Percentiles rank a stretch among this genome's conserved stretches.
These are phyloP conservation scores for Porphyridium purpureum DNA, from an alignment of 23 red algal species.

Conservation along the genomic window DNA sequence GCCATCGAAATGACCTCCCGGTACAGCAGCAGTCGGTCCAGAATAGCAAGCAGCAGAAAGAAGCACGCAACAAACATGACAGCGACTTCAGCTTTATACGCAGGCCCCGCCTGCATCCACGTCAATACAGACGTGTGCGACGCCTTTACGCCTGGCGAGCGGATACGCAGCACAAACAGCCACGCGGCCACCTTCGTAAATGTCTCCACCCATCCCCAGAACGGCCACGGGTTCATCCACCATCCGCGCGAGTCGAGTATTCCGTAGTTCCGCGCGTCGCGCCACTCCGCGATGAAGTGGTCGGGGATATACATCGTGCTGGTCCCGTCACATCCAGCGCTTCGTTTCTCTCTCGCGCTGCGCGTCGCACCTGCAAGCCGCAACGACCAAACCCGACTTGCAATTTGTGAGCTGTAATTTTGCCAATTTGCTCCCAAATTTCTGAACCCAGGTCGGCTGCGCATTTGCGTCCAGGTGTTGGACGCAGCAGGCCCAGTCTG, in stretches of 20 bases:
- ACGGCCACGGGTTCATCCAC: slow-evolving; percentile 86
- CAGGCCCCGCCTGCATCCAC: background rate
- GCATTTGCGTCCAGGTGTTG: too few relatives aligned
- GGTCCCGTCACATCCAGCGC: too few relatives aligned
- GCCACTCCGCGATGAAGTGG: slow-evolving; percentile 57
- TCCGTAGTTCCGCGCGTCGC: slow-evolving; percentile 14
- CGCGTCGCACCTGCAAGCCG: too few relatives aligned
- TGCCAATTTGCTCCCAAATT: too few relatives aligned
- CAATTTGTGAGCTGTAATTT: too few relatives aligned
- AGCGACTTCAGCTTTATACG: background rate
- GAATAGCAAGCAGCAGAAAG: slow-evolving; percentile 29
- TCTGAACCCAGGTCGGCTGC: too few relatives aligned
- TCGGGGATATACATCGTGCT: slow-evolving; percentile 35
- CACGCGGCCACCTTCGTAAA: slow-evolving; percentile 53
- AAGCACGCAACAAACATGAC: slow-evolving; percentile 28
- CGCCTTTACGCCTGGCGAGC: background rate
- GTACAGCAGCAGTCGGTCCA: slow-evolving; percentile 64
- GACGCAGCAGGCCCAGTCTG: too few relatives aligned
- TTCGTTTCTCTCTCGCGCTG: too few relatives aligned
- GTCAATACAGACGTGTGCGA: background rate
- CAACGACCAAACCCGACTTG: too few relatives aligned
- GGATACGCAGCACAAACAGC: slow-evolving; percentile 31
- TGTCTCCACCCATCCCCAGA: slow-evolving; percentile 61
- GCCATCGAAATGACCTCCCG: slow-evolving; percentile 80
- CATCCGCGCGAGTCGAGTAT: slow-evolving; percentile 36